Percentiles rank a stretch among this genome's conserved stretches.
Evolutionary conservation across 1,139 yeast species (phyloP).

Genomic region (Kluyveromyces sp.): DNA sequence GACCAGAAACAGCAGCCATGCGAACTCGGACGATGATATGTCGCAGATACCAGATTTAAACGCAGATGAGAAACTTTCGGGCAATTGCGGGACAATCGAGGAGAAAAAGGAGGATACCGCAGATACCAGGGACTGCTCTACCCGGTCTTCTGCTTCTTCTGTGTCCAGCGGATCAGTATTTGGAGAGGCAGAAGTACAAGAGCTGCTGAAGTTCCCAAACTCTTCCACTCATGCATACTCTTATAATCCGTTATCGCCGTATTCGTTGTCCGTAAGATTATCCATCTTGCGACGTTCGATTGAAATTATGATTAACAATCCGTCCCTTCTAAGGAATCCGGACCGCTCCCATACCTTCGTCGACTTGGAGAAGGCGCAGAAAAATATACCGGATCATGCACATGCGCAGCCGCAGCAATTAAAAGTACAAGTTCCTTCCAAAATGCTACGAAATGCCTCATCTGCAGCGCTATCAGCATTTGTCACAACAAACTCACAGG

Average conservation of each 20-base stretch:
- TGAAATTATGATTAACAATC: conserved; percentile 42
- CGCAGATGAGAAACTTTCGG: background rate
- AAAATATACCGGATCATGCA: background rate
- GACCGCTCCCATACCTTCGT: background rate
- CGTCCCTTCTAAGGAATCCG: conserved; percentile 24
- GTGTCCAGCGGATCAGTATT: background rate
- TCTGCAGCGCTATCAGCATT: conserved; percentile 59
- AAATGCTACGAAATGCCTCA: conserved; percentile 41
- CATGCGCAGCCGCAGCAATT: background rate
- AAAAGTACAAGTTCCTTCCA: background rate
- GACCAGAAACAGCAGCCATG: background rate
- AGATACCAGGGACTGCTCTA: background rate
- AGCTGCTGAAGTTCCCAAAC: conserved; percentile 54
- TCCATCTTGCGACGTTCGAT: conserved; percentile 69
- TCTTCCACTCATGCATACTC: conserved; percentile 83
- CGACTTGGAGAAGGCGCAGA: background rate
- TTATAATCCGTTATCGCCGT: conserved; percentile 74
- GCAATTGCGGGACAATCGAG: background rate
- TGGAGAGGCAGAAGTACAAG: conserved; percentile 22
- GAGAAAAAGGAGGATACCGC: background rate
- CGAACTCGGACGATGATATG: background rate
- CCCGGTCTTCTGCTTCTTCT: conserved; percentile 1
- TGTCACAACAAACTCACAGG: conserved; percentile 26
- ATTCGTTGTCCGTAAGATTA: conserved; percentile 67
- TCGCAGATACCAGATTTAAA: conserved; percentile 1